Base-by-base conservation (phyloP, 2,329 filamentous ascomycete species). In the Aureobasidium sp. region DNA sequence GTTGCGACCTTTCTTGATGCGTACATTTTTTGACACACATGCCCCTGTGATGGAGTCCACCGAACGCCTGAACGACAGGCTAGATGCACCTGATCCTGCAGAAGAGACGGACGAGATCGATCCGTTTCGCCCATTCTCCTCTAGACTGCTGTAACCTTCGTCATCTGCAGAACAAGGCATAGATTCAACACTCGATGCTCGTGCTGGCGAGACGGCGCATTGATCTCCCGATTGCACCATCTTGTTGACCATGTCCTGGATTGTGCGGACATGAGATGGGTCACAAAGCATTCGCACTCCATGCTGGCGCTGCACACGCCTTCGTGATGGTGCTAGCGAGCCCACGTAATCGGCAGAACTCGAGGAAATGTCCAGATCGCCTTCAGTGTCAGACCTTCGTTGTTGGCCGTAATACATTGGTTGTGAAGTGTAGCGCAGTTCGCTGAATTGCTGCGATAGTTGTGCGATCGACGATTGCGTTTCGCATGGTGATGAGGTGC, bases 141-240 rank as follows among this genome's bases (percentile, higher is more conserved):
- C 57, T 12, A 54, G 55, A 44, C 55, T 56, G 51, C 44, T 53
- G 44, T 56, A 56, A 29, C 53, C 52, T 35, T 56, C 56, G 22
- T 57, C 57, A 8, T 56, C 54, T 19, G 35, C 27, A 8, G 17
- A 27, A 1, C 27, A 37, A 3, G 49, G 32, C 8, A 21, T 34
- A 34, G 52, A 5, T 22, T 40, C 47, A 24, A 54, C 29, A 39
- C 50, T 55, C 12, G 34, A 32, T 12, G 14, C 53, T 21, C 24
- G 48, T 17, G 54, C 25, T 25, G 44, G 19, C 39, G 56, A 54
- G 17, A 59, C 24, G 17, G 47, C 59, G 61, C 69, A 71, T 57
- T 71, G 69, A 54, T 70, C 64, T 40, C 64, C 63, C 8, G 56
- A 57, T 4, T 67, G 57, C 50, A 70, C 60, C 62, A 71, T 69